Evolutionary conservation across 1,284 basidiomycete species (phyloP), one percentile per base, ranked within the genome.

Genomic region (Cutaneotrichosporon sp.): DNA sequence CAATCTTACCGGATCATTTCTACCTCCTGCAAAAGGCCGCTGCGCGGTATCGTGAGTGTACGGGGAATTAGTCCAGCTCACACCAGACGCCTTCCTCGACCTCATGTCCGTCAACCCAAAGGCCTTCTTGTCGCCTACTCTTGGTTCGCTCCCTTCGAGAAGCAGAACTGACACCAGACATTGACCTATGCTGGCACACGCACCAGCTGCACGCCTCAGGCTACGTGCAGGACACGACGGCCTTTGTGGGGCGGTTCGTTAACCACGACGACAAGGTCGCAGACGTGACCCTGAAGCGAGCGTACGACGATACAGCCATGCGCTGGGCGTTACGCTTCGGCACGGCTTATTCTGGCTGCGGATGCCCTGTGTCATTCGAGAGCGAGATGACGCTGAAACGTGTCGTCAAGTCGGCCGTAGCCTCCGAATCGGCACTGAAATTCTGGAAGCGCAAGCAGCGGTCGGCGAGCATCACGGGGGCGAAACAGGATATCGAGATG

Each of bases 131-230:
- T 70, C 71, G 1, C 66, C 66, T 14, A 70, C 72, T 5, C 62
- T 76, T 26, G 63, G 63, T 60, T n/a, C 47, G 57, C 26, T 22
- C 50, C 13, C 16, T 32, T 6, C 52, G 11, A 53, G n/a, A 46
- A 56, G 3, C 67, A 8, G 59, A 66, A 5, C 56, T 65, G 34
- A 67, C 70, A 8, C 52, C 73, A 60, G 78, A 80, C 64, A 79
- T 80, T 57, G 79, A 80, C 61, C 69, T 80, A 16, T 71, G 73
- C 3, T 80, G 79, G 79, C 78, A 80, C 60, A 77, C 78, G 7
- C 79, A 80, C 61, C 79, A 80, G 62, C 73, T 80, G 13, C 59
- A 65, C 22, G 69, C 64, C 4, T 34, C 26, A 1, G 34, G 61
- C 5, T 80, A 80, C 60, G 61, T 11, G 0, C 0, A 4, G 1